A percentile compares a stretch with the other conserved stretches of the same genome.
These are phyloP conservation scores for Penicillium oxalicum DNA, from an alignment of 2,329 filamentous ascomycete species.

Conservation along the genomic window DNA sequence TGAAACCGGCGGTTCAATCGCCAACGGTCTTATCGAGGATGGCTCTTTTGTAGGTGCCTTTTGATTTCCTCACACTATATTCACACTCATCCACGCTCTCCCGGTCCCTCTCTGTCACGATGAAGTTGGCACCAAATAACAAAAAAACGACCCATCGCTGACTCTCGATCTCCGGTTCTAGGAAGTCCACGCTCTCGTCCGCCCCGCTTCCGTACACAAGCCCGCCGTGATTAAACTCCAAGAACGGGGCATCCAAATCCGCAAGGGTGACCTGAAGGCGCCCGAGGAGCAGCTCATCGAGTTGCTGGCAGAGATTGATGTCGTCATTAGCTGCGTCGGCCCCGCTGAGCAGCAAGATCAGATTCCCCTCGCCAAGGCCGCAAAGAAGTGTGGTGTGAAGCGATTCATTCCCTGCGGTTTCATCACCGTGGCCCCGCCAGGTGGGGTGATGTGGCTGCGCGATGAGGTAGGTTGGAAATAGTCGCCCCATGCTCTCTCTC, in stretches of 20 bases:
- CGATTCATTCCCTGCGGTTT: constrained; percentile 51
- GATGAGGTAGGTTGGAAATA: constrained; percentile 29
- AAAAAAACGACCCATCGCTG: too few relatives aligned
- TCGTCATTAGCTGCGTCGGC: constrained; percentile 42
- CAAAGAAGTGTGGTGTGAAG: constrained; percentile 46
- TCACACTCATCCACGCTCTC: neutral
- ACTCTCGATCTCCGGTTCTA: constrained; percentile 14
- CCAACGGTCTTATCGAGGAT: constrained; percentile 32
- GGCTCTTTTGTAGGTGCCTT: constrained; percentile 16
- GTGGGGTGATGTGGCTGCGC: constrained; percentile 40
- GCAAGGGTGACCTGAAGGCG: constrained; percentile 40
- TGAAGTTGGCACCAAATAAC: too few relatives aligned
- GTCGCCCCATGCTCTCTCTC: neutral
- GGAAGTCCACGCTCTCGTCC: constrained; percentile 47
- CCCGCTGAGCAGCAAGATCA: constrained; percentile 37
- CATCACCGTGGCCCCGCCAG: constrained; percentile 42
- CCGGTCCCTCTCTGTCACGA: neutral
- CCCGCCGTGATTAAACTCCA: constrained; percentile 38
- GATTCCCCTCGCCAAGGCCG: constrained; percentile 44
- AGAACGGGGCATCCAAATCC: constrained; percentile 41
- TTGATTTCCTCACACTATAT: too few relatives aligned
- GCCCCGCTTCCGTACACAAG: constrained; percentile 45
- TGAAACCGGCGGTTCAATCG: constrained; percentile 38
- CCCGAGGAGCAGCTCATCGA: constrained; percentile 39
- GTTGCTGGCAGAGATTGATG: constrained; percentile 40